Base-by-base conservation (phyloP, 225 moss, liverwort and hornwort genomes). In the Takakia lepidozioides region DNA sequence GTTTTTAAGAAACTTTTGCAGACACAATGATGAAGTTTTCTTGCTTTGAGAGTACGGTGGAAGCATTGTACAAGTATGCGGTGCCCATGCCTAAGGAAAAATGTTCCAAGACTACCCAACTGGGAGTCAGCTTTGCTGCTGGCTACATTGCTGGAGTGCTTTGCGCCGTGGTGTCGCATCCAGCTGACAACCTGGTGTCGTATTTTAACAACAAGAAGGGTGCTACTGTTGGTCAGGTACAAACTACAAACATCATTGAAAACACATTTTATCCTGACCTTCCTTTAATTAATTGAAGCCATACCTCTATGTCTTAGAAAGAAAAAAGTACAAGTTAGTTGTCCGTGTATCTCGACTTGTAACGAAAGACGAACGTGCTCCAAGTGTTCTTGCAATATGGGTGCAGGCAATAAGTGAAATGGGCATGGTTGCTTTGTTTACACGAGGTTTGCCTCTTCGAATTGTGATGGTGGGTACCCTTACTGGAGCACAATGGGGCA, bases 21-120 rank as follows among this genome's bases (percentile, higher is more conserved):
- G 87, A 93, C 54, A 95, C 93, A 27, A 95, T 89, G 89, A 95
- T 89, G 86, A 95, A 95, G 62, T 95, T 95, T 17, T 57, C 82
- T 22, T 86, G 89, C 57, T 90, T 95, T 65, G 93, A 95, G 26
- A 68, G 76, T 20, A 86, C 75, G 0, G 77, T 89, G 0, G 93
- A 89, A 64, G 72, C 84, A 0, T 74, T 95, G 3, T 95, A 95
- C 55, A 72, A 68, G 14, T 47, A 89, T 40, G 89, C 68, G 2
- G 74, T 95, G 2, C 86, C 84, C 1, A 30, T 67, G 8, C 69
- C 89, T 0, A 95, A 89, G 68, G 67, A 68, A 18, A 62, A 86
- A 28, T 89, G 93, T 49, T 82, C 82, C 14, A 86, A 86, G 64
- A 25, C 52, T 17, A 72, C 78, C 17, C 93, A 95, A 65, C 40